Base-by-base conservation (phyloP, 1,139 yeast species). In the Entelexis paramagnoliae region DNA sequence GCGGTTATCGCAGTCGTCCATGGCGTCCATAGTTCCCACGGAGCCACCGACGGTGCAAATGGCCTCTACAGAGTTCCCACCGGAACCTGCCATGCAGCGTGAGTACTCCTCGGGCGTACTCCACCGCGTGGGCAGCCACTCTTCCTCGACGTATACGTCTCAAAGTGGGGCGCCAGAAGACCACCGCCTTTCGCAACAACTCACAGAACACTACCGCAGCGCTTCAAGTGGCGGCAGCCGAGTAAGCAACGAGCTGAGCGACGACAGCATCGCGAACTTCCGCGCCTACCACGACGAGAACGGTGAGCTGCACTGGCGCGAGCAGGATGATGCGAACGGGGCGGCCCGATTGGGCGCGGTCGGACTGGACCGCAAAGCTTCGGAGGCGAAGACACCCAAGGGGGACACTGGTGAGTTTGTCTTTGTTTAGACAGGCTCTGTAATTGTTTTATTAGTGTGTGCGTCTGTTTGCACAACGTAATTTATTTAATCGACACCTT, bases 21-120 rank as follows among this genome's bases (percentile, higher is more conserved):
- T 84, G 58, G 89, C 91, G 34, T 87, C 96, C 0, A 58, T 58
- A 19, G 91, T 88, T 28, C 81, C 91, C 47, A 85, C 96, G 0
- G 88, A 87, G 65, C 72, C 88, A 46, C 76, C 87, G 62, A 83
- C 88, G 10, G 87, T 91, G 38, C 76, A 89, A 61, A 70, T 86
- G 48, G 89, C 86, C 8, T 66, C 66, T 10, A 55, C 26, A 7
- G 59, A 57, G 47, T 53, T 48, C 32, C n/a, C 19, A 16, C 29
- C 29, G 2, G 32, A 40, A n/a, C 32, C 26, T 16, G 42, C 48
- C 8, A 43, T 59, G 56, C 48, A 48, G 16, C 55, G 62, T 8
- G 63, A 60, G 28, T 54, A 46, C 39, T 59, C 62, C n/a, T 55
- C 59, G 14, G 62, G 62, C 3, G 59, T 57, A 11, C 33, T 60